These are phyloP conservation scores for Penicillium janthinellum DNA, from an alignment of 2,329 filamentous ascomycete species.

Conservation along the genomic window DNA sequence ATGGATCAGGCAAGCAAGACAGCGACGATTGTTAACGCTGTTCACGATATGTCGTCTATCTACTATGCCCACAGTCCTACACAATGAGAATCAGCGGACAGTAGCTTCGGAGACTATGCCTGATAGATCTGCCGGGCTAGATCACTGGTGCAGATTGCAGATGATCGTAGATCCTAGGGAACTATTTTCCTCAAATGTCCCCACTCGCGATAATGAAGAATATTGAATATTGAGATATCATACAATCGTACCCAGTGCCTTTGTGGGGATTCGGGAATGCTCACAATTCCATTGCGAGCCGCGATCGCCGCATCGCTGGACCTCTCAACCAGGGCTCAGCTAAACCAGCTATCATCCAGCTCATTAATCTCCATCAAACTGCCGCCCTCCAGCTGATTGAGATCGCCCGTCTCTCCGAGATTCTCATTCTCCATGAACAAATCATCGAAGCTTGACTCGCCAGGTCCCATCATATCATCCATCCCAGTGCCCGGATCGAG, in stretches of 20 bases:
- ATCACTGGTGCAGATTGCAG: conserved; percentile 12
- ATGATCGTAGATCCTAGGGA: conserved; percentile 16
- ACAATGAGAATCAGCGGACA: neutral
- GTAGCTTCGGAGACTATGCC: neutral
- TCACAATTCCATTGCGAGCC: neutral
- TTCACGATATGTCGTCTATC: neutral
- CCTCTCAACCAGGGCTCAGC: conserved; percentile 18
- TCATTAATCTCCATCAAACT: conserved; percentile 43
- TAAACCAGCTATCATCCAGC: conserved; percentile 46
- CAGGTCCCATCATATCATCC: conserved; percentile 42
- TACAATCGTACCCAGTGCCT: neutral
- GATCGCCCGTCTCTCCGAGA: conserved; percentile 37
- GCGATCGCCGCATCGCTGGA: neutral
- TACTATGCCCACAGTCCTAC: neutral
- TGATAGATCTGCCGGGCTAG: neutral
- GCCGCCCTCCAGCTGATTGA: conserved; percentile 40
- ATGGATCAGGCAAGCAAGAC: neutral
- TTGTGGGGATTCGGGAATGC: neutral
- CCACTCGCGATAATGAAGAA: neutral
- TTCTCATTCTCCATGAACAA: conserved; percentile 46
- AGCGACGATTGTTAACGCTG: neutral
- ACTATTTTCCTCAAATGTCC: conserved; percentile 1
- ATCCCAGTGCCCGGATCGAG: conserved; percentile 29
- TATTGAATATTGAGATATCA: neutral
- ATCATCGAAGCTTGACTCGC: conserved; percentile 50